phyloP scores from a whole-genome alignment of 441 rosid genomes.

The Rhodomyrtus psidioides region DNA sequence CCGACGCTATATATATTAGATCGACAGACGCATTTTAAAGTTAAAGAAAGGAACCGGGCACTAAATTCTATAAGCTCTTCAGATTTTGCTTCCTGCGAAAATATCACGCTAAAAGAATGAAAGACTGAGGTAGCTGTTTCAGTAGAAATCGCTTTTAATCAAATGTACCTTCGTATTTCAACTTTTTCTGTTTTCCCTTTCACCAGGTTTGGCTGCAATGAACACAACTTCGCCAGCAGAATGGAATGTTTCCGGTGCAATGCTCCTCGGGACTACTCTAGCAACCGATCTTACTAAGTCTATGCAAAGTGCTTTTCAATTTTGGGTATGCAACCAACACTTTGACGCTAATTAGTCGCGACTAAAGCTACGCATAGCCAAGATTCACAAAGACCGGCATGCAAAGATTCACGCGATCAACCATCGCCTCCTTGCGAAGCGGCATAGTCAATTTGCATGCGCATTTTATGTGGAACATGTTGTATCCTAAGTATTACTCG shows the following conservation, averaged over 20 bases:
- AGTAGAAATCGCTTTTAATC: too few relatives aligned
- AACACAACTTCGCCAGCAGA: constrained; percentile 74
- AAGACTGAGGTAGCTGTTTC: neutral
- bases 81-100: neutral
- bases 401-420: neutral
- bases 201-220: constrained; percentile 57
- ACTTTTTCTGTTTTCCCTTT: neutral
- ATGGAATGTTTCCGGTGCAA: constrained; percentile 85
- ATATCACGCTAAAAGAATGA: neutral
- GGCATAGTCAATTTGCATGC: neutral
- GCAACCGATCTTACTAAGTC: constrained; percentile 44
- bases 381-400: neutral
- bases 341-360: neutral
- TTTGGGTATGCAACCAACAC: neutral
- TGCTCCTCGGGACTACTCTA: constrained; percentile 64
- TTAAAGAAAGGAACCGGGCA: neutral
- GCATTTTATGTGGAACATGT: neutral
- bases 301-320: neutral
- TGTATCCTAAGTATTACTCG: neutral
- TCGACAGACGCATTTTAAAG: neutral
- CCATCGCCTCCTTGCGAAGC: neutral
- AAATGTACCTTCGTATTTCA: neutral
- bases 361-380: neutral
- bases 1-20: neutral
- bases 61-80: neutral